These are phyloP conservation scores for Heterobasidion parviporum DNA, from an alignment of 1,284 basidiomycete genomes.

Conservation along the genomic window DNA sequence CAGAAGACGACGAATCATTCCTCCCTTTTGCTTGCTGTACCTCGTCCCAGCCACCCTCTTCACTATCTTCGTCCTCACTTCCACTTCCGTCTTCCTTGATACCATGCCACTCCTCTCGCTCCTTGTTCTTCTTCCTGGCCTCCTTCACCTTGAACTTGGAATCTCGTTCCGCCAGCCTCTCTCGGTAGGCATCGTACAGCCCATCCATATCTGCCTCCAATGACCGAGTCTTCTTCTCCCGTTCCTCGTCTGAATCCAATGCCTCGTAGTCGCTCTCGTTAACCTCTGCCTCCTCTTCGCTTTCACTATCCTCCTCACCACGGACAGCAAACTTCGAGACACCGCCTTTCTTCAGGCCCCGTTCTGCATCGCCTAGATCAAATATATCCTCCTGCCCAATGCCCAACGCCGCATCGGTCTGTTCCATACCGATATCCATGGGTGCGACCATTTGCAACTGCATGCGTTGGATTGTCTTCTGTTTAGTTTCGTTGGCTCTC, in stretches of 20 bases:
- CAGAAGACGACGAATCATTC: slow-evolving; percentile 49
- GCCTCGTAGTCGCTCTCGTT: slow-evolving; percentile 39
- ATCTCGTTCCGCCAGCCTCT: slow-evolving; percentile 78
- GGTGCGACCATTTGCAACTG: slow-evolving; percentile 98
- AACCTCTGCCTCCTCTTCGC: slow-evolving; percentile 31
- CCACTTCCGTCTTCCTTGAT: slow-evolving; percentile 44
- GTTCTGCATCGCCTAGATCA: slow-evolving; percentile 66
- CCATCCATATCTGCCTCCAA: slow-evolving; percentile 86
- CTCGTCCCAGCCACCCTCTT: slow-evolving; percentile 72
- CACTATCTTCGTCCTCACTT: slow-evolving; percentile 23
- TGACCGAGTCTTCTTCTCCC: slow-evolving; percentile 49
- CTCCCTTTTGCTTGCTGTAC: slow-evolving; percentile 56
- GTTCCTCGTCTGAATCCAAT: slow-evolving; percentile 65
- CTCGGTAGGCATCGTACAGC: slow-evolving; percentile 85
- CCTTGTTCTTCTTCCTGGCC: slow-evolving; percentile 68
- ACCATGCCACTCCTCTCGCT: slow-evolving; percentile 74
- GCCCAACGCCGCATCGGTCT: slow-evolving; percentile 63
- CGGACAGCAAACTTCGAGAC: slow-evolving; percentile 32
- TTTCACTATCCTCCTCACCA: slow-evolving; percentile 30
- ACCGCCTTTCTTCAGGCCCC: slow-evolving; percentile 34
- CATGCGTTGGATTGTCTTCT: slow-evolving; percentile 87
- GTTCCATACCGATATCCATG: slow-evolving; percentile 90
- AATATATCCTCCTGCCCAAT: slow-evolving; percentile 80
- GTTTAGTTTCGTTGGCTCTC: slow-evolving; percentile 84
- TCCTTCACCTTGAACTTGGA: slow-evolving; percentile 88